Base-by-base conservation (phyloP, 768 basidiomycete genomes). In the Mycena haematopus region DNA sequence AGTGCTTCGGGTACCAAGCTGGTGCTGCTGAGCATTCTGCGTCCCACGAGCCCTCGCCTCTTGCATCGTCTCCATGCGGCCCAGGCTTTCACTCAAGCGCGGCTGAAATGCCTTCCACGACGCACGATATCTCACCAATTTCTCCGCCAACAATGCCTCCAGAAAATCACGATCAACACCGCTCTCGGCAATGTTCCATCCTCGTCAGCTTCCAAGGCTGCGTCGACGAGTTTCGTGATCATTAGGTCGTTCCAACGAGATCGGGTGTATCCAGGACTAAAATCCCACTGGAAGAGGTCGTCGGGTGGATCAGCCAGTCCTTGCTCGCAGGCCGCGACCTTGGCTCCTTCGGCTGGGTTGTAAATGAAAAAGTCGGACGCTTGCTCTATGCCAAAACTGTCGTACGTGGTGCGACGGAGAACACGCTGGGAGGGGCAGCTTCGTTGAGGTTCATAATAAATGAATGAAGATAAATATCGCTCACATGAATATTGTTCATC, bases 101-200 rank as follows among this genome's bases (percentile, higher is more conserved):
- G 60, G 60, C 56, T 65, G 65, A 46, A 65, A 62, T 31, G 24
- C 40, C n/a, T 62, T 58, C 65, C 65, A 65, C 3, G 17, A 38
- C 45, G 2, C 27, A 3, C 52, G 47, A 47, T 58, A 62, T 11
- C 56, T 49, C 29, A 1, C 40, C 38, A 65, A 22, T 46, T 65
- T 56, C n/a, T 62, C 52, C 52, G 11, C 11, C 60, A 65, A 13
- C 44, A 62, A 3, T 15, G 31, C 27, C 52, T 62, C 60, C 56
- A 65, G n/a, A 51, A 35, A 40, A 40, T 62, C 60, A 19, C 56
- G 56, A 27, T 58, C 52, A 45, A 65, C 45, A 13, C 42, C 40
- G 35, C 25, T 11, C 22, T 58, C 19, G 46, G 44, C 31, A 50
- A 65, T 36, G 25, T 31, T 56, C 47, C 58, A 46, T 53, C 36